Percentiles rank a stretch among this genome's conserved stretches.
Conservation (phyloP, 352 stramenopile species). For the Pythium periplocum region DNA sequence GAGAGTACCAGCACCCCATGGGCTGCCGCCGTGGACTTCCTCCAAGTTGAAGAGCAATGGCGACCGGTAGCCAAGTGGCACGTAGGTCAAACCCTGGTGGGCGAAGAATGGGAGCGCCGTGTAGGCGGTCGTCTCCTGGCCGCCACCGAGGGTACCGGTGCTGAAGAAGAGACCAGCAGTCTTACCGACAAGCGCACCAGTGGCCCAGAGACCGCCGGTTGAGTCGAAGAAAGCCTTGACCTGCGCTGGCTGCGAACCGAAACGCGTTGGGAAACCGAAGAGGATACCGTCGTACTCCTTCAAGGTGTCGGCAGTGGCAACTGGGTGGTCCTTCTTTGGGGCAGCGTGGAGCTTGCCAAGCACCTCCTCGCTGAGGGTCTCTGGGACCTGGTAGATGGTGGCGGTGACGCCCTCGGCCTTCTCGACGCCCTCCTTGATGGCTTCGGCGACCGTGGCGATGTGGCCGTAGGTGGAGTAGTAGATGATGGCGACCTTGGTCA, state of each 20-base stretch:
- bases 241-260: slow-evolving; percentile 60
- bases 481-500: slow-evolving; percentile 77
- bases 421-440: slow-evolving; percentile 73
- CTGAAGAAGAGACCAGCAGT: slow-evolving; percentile 67
- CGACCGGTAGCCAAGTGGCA: slow-evolving; percentile 51
- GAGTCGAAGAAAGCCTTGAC: slow-evolving; percentile 74
- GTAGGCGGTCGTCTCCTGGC: slow-evolving; percentile 69
- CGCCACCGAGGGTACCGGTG: slow-evolving; percentile 51
- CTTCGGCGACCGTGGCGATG: slow-evolving; percentile 69
- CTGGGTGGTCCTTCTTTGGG: slow-evolving; percentile 63
- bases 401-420: slow-evolving; percentile 47
- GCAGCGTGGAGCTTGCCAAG: slow-evolving; percentile 79
- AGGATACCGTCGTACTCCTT: slow-evolving; percentile 78
- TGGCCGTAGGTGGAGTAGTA: slow-evolving; percentile 88
- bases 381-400: slow-evolving; percentile 66
- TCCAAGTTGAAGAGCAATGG: slow-evolving; percentile 40
- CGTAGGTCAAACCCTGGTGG: slow-evolving; percentile 78
- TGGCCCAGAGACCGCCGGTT: slow-evolving; percentile 60
- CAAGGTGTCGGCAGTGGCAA: slow-evolving; percentile 56
- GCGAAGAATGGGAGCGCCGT: slow-evolving; percentile 57
- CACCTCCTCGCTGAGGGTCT: slow-evolving; percentile 80
- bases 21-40: slow-evolving; percentile 38
- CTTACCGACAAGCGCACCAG: slow-evolving; percentile 58
- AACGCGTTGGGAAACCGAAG: slow-evolving; percentile 83
- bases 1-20: slow-evolving; percentile 62